phyloP scores from a whole-genome alignment of 768 basidiomycete genomes.

The Suillus alpinus region DNA sequence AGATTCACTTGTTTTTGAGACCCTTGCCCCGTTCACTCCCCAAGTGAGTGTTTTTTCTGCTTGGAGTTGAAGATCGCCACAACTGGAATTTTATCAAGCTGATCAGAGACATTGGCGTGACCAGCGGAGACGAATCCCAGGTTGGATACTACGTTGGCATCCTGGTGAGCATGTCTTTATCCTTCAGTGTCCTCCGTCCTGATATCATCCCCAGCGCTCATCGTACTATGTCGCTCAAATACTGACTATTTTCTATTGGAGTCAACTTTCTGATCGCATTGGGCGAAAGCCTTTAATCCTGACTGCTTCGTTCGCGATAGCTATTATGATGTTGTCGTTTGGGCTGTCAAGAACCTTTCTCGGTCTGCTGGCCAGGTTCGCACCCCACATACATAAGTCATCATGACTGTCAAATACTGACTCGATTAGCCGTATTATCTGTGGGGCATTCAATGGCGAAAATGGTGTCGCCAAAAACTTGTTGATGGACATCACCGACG shows the following conservation, averaged over 20 bases:
- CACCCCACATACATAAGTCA: too few relatives aligned
- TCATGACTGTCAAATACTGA: too few relatives aligned
- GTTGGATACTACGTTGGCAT: constrained; percentile 43
- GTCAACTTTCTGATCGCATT: constrained; percentile 48
- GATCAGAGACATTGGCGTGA: constrained; percentile 20
- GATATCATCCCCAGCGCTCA: constrained; percentile 39
- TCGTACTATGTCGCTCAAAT: constrained; percentile 55
- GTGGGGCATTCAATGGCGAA: constrained; percentile 48
- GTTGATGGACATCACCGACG: constrained; percentile 34
- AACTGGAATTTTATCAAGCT: background rate
- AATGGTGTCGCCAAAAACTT: constrained; percentile 40
- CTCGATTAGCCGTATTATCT: constrained; percentile 31
- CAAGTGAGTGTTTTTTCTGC: constrained; percentile 39
- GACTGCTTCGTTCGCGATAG: constrained; percentile 43
- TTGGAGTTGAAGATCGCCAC: background rate
- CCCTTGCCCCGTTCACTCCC: constrained; percentile 68
- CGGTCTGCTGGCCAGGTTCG: too few relatives aligned
- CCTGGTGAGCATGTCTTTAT: constrained; percentile 26
- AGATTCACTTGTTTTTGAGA: constrained; percentile 66
- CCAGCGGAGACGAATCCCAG: constrained; percentile 37
- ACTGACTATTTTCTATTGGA: constrained; percentile 56
- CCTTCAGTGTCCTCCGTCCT: constrained; percentile 13
- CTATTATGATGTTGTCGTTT: constrained; percentile 46
- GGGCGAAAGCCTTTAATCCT: constrained; percentile 56
- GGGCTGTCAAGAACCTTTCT: too few relatives aligned